These are phyloP conservation scores for Candida loeiensis DNA, from an alignment of 805 yeast species.

Conservation along the genomic window DNA sequence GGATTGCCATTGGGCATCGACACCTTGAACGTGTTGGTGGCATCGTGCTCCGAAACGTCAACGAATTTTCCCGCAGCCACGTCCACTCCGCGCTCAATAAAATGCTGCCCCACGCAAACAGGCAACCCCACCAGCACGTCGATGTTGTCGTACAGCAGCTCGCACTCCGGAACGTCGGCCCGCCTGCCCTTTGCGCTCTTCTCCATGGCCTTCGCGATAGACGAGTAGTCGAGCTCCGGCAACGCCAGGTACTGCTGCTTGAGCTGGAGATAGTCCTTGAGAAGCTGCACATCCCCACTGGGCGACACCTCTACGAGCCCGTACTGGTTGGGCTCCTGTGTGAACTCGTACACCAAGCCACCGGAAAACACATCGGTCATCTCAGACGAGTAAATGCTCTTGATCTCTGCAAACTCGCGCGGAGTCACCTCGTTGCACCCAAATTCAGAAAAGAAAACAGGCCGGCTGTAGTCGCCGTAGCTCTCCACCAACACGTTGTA, in stretches of 20 bases:
- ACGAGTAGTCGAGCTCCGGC: constrained; percentile 22
- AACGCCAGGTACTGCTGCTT: constrained; percentile 42
- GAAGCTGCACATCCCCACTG: constrained; percentile 40
- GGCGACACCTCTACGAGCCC: constrained; percentile 58
- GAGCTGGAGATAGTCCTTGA: constrained; percentile 43
- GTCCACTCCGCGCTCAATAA: constrained; percentile 50
- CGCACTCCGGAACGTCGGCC: constrained; percentile 29
- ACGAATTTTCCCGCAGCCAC: constrained; percentile 49
- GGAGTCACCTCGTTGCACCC: constrained; percentile 87
- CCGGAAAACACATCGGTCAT: constrained; percentile 83
- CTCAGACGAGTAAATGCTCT: constrained; percentile 59
- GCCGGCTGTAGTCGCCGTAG: constrained; percentile 63
- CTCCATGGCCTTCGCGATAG: constrained; percentile 23
- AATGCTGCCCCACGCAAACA: constrained; percentile 33
- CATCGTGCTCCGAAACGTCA: constrained; percentile 39
- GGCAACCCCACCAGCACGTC: constrained; percentile 47
- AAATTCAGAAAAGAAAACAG: constrained; percentile 84
- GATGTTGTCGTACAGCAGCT: constrained; percentile 29
- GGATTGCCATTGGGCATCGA: constrained; percentile 41
- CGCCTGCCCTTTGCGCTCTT: constrained; percentile 22
- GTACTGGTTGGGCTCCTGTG: constrained; percentile 76
- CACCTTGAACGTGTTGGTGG: constrained; percentile 42
- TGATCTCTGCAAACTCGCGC: constrained; percentile 72
- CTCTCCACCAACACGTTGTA: constrained; percentile 60
- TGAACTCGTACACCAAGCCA: constrained; percentile 77